Evolutionary conservation across 331 rosid genomes (phyloP), one percentile per base, ranked within the genome.

Genomic region (Acacia pycnantha): DNA sequence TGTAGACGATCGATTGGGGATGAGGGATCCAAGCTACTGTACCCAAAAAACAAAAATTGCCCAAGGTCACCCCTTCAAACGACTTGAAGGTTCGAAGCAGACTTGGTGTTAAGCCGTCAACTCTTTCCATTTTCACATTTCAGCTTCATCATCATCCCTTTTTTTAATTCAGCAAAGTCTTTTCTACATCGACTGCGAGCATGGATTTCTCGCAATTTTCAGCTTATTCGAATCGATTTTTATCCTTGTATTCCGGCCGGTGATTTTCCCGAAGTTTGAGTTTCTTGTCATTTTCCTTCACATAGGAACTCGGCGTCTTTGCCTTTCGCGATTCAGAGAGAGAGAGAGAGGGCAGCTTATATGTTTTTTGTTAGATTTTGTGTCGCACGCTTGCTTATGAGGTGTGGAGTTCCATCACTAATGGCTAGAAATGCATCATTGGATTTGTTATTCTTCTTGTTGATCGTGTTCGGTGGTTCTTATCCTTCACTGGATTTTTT

Each of bases 371-470:
- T 77, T 24, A 62, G 44, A 24, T 77, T 77, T 76, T 61, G 21
- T 16, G 43, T 37, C 2, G 4, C 26, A 7, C 47, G 31, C 31
- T 41, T 10, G n/a, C n/a, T n/a, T 46, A 5, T 21, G 53, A 66
- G 70, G 56, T 12, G 70, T 12, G 56, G 19, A 59, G 29, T 19
- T 61, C 43, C n/a, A 37, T 51, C 58, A 46, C 46, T 66, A 15
- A 89, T 89, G 91, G 87, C 53, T 12, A 71, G 82, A 64, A 71
- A 53, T 76, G 81, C 81, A 10, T 73, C 84, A 44, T 78, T 74
- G 70, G 81, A 74, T 6, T 48, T 77, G 64, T 41, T 91, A 16
- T 37, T 86, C 14, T 66, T 79, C 44, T 13, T 85, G 46, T 68
- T 81, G 69, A 46, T 86, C 35, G 76, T 67, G 27, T 48, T 86